phyloP scores from a whole-genome alignment of 192 early-diverging fungal genomes.

The Coemansia sp. region DNA sequence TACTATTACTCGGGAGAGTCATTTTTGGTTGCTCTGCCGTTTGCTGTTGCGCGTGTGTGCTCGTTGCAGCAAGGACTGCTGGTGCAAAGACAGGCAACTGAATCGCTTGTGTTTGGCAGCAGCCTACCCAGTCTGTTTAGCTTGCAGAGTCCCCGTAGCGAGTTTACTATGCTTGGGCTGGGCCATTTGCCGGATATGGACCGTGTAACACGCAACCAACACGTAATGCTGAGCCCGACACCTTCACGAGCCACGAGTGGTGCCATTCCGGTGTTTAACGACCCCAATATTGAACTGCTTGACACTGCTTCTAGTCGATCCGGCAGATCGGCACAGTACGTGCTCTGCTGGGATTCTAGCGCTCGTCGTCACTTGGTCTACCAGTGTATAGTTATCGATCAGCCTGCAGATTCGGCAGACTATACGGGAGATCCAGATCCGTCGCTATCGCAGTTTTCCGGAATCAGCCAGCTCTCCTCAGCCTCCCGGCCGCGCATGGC shows the following conservation, averaged over 20 bases:
- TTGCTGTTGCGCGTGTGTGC: slow-evolving; percentile 25
- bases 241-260: slow-evolving; percentile 12
- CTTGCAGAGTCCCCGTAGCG: slow-evolving; percentile 33
- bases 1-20: slow-evolving; percentile 36
- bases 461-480: slow-evolving; percentile 12
- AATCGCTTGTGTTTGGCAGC: slow-evolving; percentile 9
- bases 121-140: slow-evolving; percentile 41
- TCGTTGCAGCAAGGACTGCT: slow-evolving; percentile 39
- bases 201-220: slow-evolving; percentile 6
- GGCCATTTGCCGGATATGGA: slow-evolving; percentile 23
- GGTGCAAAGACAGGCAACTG: slow-evolving; percentile 33
- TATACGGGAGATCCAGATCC: slow-evolving; percentile 6
- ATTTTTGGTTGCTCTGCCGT: slow-evolving; percentile 33
- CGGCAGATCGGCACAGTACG: slow-evolving; percentile 20
- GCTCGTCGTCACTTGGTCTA: slow-evolving; percentile 28
- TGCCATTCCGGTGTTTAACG: slow-evolving; percentile 32
- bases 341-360: slow-evolving; percentile 46
- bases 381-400: slow-evolving; percentile 21
- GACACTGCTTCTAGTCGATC: slow-evolving; percentile 18
- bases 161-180: slow-evolving; percentile 49
- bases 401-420: slow-evolving; percentile 3
- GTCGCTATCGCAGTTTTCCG: slow-evolving; percentile 1
- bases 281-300: slow-evolving; percentile 23
- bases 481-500: slow-evolving; percentile 26
- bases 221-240: slow-evolving; percentile 31